These are phyloP conservation scores for Coniella lustricola DNA, from an alignment of 2,329 filamentous ascomycete genomes.

Conservation along the genomic window DNA sequence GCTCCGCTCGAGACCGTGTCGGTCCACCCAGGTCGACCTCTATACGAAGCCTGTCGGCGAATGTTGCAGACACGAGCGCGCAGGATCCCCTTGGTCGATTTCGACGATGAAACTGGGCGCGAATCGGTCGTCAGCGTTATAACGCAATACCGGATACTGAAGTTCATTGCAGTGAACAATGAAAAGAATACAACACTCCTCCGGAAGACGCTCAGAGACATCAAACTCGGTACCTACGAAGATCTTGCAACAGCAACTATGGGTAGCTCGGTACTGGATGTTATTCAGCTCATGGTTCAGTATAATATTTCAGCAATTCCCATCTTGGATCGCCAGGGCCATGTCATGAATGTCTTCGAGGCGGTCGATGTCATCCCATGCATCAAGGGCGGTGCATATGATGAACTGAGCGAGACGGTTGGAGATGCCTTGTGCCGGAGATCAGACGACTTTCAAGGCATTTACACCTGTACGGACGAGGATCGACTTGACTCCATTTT, in stretches of 20 bases:
- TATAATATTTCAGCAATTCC: conserved; percentile 92
- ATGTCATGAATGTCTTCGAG: conserved; percentile 93
- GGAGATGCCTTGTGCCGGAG: conserved; percentile 85
- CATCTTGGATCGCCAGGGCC: conserved; percentile 70
- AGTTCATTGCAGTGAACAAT: conserved; percentile 94
- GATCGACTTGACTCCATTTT: conserved; percentile 94
- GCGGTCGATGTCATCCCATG: conserved; percentile 94
- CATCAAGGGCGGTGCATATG: conserved; percentile 88
- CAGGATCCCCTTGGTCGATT: conserved; percentile 86
- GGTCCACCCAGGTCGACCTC: conserved; percentile 81
- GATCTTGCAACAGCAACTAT: conserved; percentile 78
- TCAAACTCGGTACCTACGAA: conserved; percentile 77
- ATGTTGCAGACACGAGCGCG: conserved; percentile 93
- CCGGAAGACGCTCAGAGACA: conserved; percentile 77
- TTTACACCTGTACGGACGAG: conserved; percentile 89
- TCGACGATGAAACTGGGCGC: conserved; percentile 87
- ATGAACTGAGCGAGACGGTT: conserved; percentile 78
- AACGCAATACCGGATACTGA: conserved; percentile 96
- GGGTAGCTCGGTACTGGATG: conserved; percentile 86
- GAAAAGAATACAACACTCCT: conserved; percentile 79
- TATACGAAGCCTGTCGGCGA: conserved; percentile 90
- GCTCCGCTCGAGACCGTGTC: conserved; percentile 89
- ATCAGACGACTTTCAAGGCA: conserved; percentile 86
- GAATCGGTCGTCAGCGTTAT: conserved; percentile 94
- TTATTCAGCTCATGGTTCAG: conserved; percentile 88